Evolutionary conservation across 805 yeast genomes (phyloP).

Genomic region (Yamadazyma takamatsuzukensis): DNA sequence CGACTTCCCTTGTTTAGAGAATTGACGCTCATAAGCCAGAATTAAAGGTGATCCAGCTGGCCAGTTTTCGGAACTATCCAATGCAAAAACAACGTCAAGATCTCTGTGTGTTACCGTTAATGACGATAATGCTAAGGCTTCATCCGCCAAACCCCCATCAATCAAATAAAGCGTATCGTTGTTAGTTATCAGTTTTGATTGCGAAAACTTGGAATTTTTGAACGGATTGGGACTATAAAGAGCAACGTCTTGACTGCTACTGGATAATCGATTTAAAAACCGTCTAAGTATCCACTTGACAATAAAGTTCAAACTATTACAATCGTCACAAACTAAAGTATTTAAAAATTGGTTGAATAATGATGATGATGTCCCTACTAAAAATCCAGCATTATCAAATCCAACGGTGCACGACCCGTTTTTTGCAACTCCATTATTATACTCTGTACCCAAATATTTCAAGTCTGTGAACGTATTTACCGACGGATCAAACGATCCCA

Average conservation of each 20-base stretch:
- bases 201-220: slow-evolving; percentile 25
- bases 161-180: slow-evolving; percentile 32
- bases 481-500: slow-evolving; percentile 40
- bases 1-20: slow-evolving; percentile 27
- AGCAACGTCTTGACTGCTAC: slow-evolving; percentile 27
- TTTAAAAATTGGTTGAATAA: slow-evolving; percentile 34
- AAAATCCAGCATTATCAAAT: slow-evolving; percentile 37
- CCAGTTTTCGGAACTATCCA: slow-evolving; percentile 31
- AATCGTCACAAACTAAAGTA: slow-evolving; percentile 32
- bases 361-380: slow-evolving; percentile 38
- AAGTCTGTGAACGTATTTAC: slow-evolving; percentile 36
- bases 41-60: slow-evolving; percentile 33
- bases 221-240: slow-evolving; percentile 36
- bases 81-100: slow-evolving; percentile 35
- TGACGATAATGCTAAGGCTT: slow-evolving; percentile 31
- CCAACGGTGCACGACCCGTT: slow-evolving; percentile 27
- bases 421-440: slow-evolving; percentile 26
- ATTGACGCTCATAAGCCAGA: slow-evolving; percentile 32
- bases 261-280: slow-evolving; percentile 24
- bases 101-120: slow-evolving; percentile 30
- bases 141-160: slow-evolving; percentile 41
- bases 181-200: slow-evolving; percentile 10
- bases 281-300: slow-evolving; percentile 22
- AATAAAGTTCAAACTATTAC: slow-evolving; percentile 20
- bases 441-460: slow-evolving; percentile 33